Percentiles rank a stretch among this genome's conserved stretches.
Evolutionary conservation across 768 basidiomycete species (phyloP).

Genomic region (Lentinus brumalis): DNA sequence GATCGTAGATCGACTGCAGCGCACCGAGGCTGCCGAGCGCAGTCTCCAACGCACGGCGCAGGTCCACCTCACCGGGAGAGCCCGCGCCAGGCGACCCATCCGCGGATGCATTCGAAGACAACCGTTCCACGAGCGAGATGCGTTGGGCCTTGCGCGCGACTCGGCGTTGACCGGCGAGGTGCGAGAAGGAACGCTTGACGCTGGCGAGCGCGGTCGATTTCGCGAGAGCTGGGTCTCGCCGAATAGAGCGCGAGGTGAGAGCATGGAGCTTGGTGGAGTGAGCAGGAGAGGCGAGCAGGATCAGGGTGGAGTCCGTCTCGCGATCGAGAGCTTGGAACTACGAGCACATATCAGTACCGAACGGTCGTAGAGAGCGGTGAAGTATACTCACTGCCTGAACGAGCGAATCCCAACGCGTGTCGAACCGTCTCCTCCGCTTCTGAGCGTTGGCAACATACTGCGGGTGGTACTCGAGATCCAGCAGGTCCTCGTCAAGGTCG

Average conservation of each 20-base stretch:
- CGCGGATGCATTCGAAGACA: constrained; percentile 41
- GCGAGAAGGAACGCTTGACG: constrained; percentile 59
- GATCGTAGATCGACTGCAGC: constrained; percentile 65
- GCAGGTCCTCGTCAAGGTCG: constrained; percentile 62
- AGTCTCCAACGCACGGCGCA: constrained; percentile 67
- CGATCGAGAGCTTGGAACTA: constrained; percentile 80
- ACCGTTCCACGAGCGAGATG: constrained; percentile 50
- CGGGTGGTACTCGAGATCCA: constrained; percentile 79
- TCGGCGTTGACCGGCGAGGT: constrained; percentile 59
- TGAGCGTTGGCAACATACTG: constrained; percentile 64
- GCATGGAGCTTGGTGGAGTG: constrained; percentile 68
- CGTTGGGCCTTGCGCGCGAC: constrained; percentile 44
- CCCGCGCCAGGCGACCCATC: constrained; percentile 60
- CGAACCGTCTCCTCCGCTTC: constrained; percentile 72
- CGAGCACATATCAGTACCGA: constrained; percentile 8
- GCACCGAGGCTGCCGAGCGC: constrained; percentile 67
- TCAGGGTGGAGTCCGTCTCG: constrained; percentile 78
- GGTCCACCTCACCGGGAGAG: constrained; percentile 58
- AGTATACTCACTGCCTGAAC: constrained; percentile 61
- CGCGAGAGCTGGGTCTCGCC: constrained; percentile 50
- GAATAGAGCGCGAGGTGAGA: constrained; percentile 68
- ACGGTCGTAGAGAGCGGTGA: background rate
- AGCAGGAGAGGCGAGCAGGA: constrained; percentile 73
- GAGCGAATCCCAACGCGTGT: constrained; percentile 73
- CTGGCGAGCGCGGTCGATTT: constrained; percentile 52